Evolutionary conservation across 1,139 yeast species (phyloP), one percentile per base, ranked within the genome.

Genomic region (Debaryomyces singareniensis): DNA sequence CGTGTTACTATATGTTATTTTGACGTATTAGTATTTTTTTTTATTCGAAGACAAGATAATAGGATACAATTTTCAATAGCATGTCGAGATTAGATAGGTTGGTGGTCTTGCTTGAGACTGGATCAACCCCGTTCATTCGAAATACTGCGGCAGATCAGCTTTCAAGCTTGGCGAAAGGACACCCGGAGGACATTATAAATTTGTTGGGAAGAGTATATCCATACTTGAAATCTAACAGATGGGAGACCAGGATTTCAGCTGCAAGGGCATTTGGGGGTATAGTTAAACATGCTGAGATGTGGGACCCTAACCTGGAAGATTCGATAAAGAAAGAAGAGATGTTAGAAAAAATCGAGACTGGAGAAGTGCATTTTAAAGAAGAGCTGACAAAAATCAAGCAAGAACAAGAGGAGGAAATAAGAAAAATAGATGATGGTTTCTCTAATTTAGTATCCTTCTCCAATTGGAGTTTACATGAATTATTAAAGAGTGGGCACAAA

Each of bases 111-210:
- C 63, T 93, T 42, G 98, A 93, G 58, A 85, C 96, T 3, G 98
- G 98, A 10, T 86, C 96, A 11, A 87, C 97, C 5, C 85, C 86
- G 24, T 84, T 86, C 52, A 93, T 93, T 29, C 73, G 98, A 42
- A 86, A 85, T 48, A 86, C 96, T 9, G 99, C 98, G 1, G 98
- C 98, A 2, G 96, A 91, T 49, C 99, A 93, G 57, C 68, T 93
- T 43, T 87, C 96, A 3, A 97, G 89, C 45, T 70, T 93, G 29
- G 97, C 96, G 18, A 83, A 82, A 52, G 81, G 84, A 26, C 98
- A 93, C 46, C 96, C 97, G 0, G 97, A 89, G 52, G 98, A 93
- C 49, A 75, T 84, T 18, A 68, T 87, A 35, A 82, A 82, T 39
- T 62, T 93, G 28, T 61, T 93, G 25, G 87, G 95, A 15, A 68